Conservation (phyloP, 108 stramenopile species). For the Skeletonema costatum region DNA sequence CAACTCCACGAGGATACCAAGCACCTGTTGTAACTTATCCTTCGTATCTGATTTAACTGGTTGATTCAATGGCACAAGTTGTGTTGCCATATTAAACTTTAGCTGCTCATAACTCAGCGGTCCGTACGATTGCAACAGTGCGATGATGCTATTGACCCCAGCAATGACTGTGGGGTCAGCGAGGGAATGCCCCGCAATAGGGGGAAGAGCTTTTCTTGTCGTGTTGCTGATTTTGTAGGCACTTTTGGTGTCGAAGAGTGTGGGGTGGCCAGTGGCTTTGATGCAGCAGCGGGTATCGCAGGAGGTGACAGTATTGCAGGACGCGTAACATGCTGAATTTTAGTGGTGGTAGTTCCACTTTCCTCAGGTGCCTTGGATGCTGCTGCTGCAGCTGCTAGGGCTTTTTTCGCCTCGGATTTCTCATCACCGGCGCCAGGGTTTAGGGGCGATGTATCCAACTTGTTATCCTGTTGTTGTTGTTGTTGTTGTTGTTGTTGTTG, state of each 20-base stretch:
- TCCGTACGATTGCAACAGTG: slow-evolving; percentile 29
- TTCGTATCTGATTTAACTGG: not conserved
- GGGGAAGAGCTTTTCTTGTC: not conserved
- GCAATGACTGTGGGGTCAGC: slow-evolving; percentile 17
- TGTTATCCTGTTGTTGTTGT: not conserved
- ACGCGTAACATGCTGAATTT: not conserved
- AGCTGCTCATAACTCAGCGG: slow-evolving; percentile 35
- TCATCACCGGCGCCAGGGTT: not conserved
- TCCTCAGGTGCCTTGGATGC: not conserved
- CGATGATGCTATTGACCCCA: slow-evolving; percentile 23
- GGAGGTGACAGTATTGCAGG: not conserved
- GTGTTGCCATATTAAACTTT: slow-evolving; percentile 36
- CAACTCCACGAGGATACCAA: slow-evolving; percentile 25
- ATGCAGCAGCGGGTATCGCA: not conserved
- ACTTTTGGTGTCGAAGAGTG: not conserved
- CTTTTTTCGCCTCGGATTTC: not conserved
- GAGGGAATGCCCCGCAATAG: not conserved
- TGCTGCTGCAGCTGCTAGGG: not conserved
- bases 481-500: not conserved
- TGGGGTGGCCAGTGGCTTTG: not conserved
- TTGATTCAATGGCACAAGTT: slow-evolving; percentile 17
- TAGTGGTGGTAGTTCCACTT: not conserved
- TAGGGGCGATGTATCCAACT: not conserved
- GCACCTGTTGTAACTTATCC: slow-evolving; percentile 25
- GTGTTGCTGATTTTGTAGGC: not conserved